Conservation (phyloP, 2,329 filamentous ascomycete genomes). For the Verticillium nonalfalfae region DNA sequence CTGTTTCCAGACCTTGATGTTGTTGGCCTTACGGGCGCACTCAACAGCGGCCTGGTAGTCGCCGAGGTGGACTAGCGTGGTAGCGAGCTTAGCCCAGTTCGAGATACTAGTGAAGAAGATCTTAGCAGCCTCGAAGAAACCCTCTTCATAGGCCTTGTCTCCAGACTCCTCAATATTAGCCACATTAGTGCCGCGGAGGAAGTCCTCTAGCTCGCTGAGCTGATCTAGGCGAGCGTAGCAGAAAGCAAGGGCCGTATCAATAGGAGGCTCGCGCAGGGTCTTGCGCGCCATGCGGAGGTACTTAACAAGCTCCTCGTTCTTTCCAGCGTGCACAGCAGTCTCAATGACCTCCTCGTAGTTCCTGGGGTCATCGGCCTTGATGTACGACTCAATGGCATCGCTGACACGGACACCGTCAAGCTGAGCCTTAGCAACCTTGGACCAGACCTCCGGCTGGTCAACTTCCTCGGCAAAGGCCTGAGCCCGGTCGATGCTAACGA, state of each 20-base stretch:
- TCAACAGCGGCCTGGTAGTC: constrained; percentile 98
- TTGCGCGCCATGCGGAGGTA: constrained; percentile 96
- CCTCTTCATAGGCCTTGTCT: constrained; percentile 96
- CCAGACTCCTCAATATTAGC: constrained; percentile 94
- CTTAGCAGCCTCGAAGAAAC: constrained; percentile 92
- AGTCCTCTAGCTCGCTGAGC: constrained; percentile 90
- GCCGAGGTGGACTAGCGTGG: constrained; percentile 90
- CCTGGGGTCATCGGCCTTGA: constrained; percentile 84
- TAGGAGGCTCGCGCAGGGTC: constrained; percentile 85
- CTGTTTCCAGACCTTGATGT: constrained; percentile 98
- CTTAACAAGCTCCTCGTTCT: constrained; percentile 96
- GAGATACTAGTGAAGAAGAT: constrained; percentile 96
- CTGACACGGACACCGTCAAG: constrained; percentile 88
- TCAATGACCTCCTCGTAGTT: constrained; percentile 97
- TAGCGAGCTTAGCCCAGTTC: constrained; percentile 98
- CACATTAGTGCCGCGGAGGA: constrained; percentile 87
- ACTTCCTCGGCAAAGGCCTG: constrained; percentile 94
- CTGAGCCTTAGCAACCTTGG: constrained; percentile 95
- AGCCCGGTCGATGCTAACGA: constrained; percentile 96
- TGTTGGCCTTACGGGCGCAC: constrained; percentile 97
- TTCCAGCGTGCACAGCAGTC: constrained; percentile 87
- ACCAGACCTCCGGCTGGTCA: constrained; percentile 94
- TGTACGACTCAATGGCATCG: constrained; percentile 94
- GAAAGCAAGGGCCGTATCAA: constrained; percentile 92
- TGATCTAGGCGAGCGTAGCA: constrained; percentile 89